Conservation (phyloP, 495 filamentous ascomycete species). For the Ascodesmis nigricans region DNA sequence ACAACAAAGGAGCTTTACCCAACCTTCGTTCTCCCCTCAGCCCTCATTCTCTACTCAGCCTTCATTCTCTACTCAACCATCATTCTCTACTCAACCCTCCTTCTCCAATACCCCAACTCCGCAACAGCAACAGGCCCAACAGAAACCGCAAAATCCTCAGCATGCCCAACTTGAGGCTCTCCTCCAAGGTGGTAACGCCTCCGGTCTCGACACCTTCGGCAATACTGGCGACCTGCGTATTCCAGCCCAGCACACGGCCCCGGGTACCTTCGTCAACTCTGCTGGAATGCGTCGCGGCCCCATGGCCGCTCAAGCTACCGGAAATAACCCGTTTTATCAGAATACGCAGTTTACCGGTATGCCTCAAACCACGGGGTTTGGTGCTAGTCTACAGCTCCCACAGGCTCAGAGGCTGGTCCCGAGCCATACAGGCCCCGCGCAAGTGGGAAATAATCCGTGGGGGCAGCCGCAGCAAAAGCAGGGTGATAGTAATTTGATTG, state of each 20-base stretch:
- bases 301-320: conserved; percentile 44
- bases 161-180: conserved; percentile 79
- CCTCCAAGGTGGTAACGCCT: conserved; percentile 48
- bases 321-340: conserved; percentile 75
- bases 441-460: conserved; percentile 28
- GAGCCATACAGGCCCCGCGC: conserved; percentile 56
- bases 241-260: conserved; percentile 88
- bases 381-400: conserved; percentile 22
- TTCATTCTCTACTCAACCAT: no score
- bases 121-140: conserved; percentile 29
- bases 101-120: conserved; percentile 7
- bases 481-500: conserved; percentile 21
- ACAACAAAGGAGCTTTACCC: conserved; percentile 8
- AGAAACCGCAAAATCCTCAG: conserved; percentile 42
- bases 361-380: conserved; percentile 31
- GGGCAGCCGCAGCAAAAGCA: conserved; percentile 24
- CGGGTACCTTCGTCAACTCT: conserved; percentile 90
- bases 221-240: conserved; percentile 89
- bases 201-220: conserved; percentile 83
- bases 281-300: conserved; percentile 44
- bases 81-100: conserved; percentile 5
- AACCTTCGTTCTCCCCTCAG: no score
- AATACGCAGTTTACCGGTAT: conserved; percentile 59
- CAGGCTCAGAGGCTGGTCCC: conserved; percentile 34
- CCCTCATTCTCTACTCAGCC: no score